These are phyloP conservation scores for Cercospora zeina DNA, from an alignment of 2,329 filamentous ascomycete species.

Conservation along the genomic window DNA sequence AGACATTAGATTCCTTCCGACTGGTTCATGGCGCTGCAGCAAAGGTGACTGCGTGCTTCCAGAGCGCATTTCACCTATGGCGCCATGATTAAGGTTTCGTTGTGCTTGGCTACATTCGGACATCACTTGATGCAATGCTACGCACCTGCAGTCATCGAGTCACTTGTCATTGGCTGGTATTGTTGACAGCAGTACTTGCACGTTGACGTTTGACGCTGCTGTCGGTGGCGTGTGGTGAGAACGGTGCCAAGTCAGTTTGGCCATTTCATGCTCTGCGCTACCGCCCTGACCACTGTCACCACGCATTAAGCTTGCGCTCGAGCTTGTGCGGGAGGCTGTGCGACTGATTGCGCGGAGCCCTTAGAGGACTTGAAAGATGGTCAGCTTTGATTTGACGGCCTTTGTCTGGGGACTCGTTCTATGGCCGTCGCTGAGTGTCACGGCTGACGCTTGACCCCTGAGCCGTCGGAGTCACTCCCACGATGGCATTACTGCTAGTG, in stretches of 20 bases:
- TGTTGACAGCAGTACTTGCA: neutral
- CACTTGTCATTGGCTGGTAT: neutral
- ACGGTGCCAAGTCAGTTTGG: neutral
- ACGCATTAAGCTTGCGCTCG: constrained; percentile 8
- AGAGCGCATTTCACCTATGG: constrained; percentile 14
- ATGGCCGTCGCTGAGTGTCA: neutral
- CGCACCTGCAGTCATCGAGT: neutral
- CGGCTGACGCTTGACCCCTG: neutral
- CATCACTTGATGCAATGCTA: neutral
- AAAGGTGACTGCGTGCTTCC: constrained; percentile 4
- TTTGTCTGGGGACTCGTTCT: neutral
- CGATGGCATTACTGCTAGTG: neutral
- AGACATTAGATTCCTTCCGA: neutral
- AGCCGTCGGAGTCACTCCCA: neutral
- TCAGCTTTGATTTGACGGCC: neutral
- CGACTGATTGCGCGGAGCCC: neutral
- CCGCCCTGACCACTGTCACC: neutral
- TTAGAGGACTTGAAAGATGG: neutral
- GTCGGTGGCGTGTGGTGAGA: neutral
- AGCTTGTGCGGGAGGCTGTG: neutral
- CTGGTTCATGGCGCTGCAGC: neutral
- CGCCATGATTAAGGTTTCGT: constrained; percentile 17
- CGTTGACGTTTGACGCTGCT: neutral
- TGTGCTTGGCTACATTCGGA: constrained; percentile 10
- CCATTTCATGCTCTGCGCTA: neutral